These are phyloP conservation scores for Luzula sylvatica DNA, from an alignment of 176 grass and related monocot genomes.

Conservation along the genomic window DNA sequence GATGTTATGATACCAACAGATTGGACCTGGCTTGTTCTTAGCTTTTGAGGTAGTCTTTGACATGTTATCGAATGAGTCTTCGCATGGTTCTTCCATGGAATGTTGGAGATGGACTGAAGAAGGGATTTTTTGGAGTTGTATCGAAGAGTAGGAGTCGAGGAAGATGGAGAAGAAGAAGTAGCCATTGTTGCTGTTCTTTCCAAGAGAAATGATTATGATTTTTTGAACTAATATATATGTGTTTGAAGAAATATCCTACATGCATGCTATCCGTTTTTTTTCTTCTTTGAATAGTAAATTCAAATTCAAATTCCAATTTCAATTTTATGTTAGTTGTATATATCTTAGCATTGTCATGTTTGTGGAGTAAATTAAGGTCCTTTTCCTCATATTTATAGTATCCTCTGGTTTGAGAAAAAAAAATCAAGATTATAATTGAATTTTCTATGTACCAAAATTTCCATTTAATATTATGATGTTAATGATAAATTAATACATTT, in stretches of 20 bases:
- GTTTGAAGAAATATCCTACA: conserved; percentile 14
- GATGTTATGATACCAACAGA: conserved; percentile 1
- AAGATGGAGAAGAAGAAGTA: conserved; percentile 6
- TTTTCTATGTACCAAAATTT: too few species aligned
- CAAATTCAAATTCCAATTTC: too few species aligned
- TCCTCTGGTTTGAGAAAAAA: too few species aligned
- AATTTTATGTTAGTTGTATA: too few species aligned
- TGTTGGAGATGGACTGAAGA: background rate
- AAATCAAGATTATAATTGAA: too few species aligned
- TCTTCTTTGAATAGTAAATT: conserved; percentile 6
- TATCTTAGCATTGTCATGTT: too few species aligned
- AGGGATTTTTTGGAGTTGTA: conserved; percentile 18
- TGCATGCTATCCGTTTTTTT: background rate
- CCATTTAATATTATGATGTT: too few species aligned
- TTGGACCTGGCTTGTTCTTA: conserved; percentile 9
- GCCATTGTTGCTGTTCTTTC: conserved; percentile 17
- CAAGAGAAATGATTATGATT: background rate
- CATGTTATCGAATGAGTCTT: background rate
- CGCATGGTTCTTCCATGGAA: conserved; percentile 13
- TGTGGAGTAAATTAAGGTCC: too few species aligned
- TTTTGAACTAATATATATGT: background rate
- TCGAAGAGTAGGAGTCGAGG: conserved; percentile 16
- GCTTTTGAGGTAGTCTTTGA: conserved; percentile 3
- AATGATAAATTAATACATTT: too few species aligned
- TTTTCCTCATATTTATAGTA: too few species aligned